Evolutionary conservation across 2,329 filamentous ascomycete species (phyloP).

Genomic region (Beauveria medogensis): DNA sequence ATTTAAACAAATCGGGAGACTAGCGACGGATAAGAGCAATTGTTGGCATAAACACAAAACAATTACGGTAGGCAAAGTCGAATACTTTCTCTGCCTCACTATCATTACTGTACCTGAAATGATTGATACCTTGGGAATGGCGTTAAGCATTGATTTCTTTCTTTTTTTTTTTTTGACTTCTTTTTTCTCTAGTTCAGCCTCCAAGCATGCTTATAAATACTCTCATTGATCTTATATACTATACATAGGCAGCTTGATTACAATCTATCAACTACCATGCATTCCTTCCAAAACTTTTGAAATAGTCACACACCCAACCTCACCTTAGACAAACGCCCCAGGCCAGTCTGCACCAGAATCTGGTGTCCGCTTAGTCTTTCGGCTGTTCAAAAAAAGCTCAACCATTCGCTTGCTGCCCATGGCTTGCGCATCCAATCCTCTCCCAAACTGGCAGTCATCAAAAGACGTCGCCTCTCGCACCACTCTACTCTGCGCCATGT

Average conservation of each 20-base stretch:
- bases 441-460: slow-evolving; percentile 10
- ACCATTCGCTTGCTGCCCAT: slow-evolving; percentile 45
- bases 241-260: slow-evolving; percentile 2
- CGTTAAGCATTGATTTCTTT: background rate
- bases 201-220: background rate
- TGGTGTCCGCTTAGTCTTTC: slow-evolving; percentile 26
- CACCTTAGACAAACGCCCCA: slow-evolving; percentile 21
- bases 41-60: background rate
- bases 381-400: slow-evolving; percentile 44
- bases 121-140: slow-evolving; percentile 10
- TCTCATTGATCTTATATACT: slow-evolving; percentile 6
- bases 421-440: slow-evolving; percentile 24
- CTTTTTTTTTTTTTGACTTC: too few relatives aligned
- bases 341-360: background rate
- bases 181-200: background rate
- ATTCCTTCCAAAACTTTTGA: background rate
- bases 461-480: slow-evolving; percentile 7
- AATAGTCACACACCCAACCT: background rate
- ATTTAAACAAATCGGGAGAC: background rate
- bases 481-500: background rate
- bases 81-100: background rate
- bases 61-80: background rate
- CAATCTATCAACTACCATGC: slow-evolving; percentile 9
- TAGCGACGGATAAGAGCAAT: background rate
- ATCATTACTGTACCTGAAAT: background rate